These are phyloP conservation scores for Poronia punctata DNA, from an alignment of 495 filamentous ascomycete species.

Conservation along the genomic window DNA sequence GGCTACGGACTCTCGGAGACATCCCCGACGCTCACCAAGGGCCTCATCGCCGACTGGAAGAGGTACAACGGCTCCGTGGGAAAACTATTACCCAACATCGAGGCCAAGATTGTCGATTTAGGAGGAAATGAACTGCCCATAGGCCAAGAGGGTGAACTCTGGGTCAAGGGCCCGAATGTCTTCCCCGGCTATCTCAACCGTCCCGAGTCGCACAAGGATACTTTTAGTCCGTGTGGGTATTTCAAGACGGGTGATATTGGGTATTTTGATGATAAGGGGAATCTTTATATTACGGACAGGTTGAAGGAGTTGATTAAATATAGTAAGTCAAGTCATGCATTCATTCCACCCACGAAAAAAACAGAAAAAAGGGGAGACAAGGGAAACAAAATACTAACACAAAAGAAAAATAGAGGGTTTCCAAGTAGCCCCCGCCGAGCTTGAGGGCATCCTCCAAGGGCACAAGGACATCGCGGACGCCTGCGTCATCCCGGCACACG, in stretches of 20 bases:
- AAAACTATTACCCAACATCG: slow-evolving; percentile 70
- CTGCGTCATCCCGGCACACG: slow-evolving; percentile 76
- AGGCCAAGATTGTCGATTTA: slow-evolving; percentile 69
- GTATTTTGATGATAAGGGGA: slow-evolving; percentile 48
- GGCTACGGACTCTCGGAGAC: slow-evolving; percentile 52
- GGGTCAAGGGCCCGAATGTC: slow-evolving; percentile 69
- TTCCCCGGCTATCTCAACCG: slow-evolving; percentile 77
- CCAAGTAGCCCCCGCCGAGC: slow-evolving; percentile 81
- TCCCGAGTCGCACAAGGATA: slow-evolving; percentile 51
- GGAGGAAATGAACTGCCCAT: slow-evolving; percentile 49
- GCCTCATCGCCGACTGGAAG: slow-evolving; percentile 73
- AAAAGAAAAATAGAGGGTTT: slow-evolving; percentile 54
- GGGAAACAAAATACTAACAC: background rate
- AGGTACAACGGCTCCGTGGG: slow-evolving; percentile 75
- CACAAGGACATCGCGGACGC: slow-evolving; percentile 74
- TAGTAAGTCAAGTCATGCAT: slow-evolving; percentile 33
- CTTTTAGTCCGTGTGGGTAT: slow-evolving; percentile 66
- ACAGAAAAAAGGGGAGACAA: background rate
- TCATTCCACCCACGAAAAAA: background rate
- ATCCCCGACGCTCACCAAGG: slow-evolving; percentile 45
- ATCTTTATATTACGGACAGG: slow-evolving; percentile 65
- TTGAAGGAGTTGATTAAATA: slow-evolving; percentile 91
- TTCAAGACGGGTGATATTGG: slow-evolving; percentile 79
- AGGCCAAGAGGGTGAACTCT: slow-evolving; percentile 59
- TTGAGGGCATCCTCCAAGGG: slow-evolving; percentile 69